Percentiles rank a stretch among this genome's conserved stretches.
phyloP scores from a whole-genome alignment of 1,284 basidiomycete species.

The Leccinum pachyderme region DNA sequence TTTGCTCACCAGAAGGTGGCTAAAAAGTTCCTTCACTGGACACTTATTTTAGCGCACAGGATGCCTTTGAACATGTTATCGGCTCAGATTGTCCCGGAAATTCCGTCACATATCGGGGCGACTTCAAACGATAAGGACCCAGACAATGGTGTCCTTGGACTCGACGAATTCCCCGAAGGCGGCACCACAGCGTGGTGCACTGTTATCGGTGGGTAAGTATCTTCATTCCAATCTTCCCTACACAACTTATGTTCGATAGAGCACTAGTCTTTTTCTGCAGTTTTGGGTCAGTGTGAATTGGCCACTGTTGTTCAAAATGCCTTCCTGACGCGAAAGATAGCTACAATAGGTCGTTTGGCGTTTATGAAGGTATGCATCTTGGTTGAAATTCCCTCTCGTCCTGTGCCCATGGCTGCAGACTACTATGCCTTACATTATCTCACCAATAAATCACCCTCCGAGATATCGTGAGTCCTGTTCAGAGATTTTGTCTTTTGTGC shows the following conservation, averaged over 20 bases:
- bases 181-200: conserved; percentile 23
- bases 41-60: not conserved
- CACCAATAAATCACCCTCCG: conserved; percentile 24
- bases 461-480: conserved; percentile 27
- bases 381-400: not conserved
- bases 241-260: conserved; percentile 8
- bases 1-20: not conserved
- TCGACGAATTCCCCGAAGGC: conserved; percentile 29
- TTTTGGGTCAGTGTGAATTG: not conserved
- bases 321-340: conserved; percentile 9
- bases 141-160: not conserved
- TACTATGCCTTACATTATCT: conserved; percentile 33
- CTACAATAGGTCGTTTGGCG: conserved; percentile 26
- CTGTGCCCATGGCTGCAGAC: conserved; percentile 13
- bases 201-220: conserved; percentile 25
- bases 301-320: not conserved
- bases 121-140: not conserved
- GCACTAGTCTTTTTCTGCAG: conserved; percentile 5
- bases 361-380: conserved; percentile 31
- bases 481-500: not conserved
- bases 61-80: conserved; percentile 11
- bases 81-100: not conserved
- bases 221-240: not conserved
- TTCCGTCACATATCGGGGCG: not conserved
- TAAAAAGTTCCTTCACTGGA: not conserved